Percentiles rank a stretch among this genome's conserved stretches.
Conservation (phyloP, 306 rosid genomes). For the Fagus crenata region DNA sequence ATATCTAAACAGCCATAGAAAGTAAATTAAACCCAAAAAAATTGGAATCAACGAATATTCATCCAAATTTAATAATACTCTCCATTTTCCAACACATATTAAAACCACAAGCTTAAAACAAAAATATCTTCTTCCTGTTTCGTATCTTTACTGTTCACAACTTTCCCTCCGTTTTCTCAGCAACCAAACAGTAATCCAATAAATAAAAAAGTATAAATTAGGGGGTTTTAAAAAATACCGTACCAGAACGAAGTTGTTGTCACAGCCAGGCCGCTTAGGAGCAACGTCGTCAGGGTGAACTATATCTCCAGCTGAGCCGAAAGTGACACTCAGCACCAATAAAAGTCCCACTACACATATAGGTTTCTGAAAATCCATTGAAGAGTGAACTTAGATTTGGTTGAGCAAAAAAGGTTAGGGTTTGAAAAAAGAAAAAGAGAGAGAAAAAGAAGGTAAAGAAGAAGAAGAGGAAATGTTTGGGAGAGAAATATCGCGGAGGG, state of each 20-base stretch:
- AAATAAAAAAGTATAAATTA: slow-evolving; percentile 1
- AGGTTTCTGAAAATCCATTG: slow-evolving; percentile 57
- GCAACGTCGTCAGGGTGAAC: slow-evolving; percentile 83
- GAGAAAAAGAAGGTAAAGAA: slow-evolving; percentile 22
- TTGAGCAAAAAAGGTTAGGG: slow-evolving; percentile 25
- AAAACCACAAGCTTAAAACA: neutral
- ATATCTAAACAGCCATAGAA: neutral
- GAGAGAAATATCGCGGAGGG: slow-evolving; percentile 12
- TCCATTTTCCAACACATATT: neutral
- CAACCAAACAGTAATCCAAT: slow-evolving; percentile 25
- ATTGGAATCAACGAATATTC: neutral
- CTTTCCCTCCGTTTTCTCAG: slow-evolving; percentile 28
- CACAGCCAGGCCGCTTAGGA: slow-evolving; percentile 86
- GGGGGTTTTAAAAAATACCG: slow-evolving; percentile 1
- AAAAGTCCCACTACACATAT: slow-evolving; percentile 33
- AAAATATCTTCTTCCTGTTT: neutral
- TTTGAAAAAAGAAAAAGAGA: slow-evolving; percentile 13
- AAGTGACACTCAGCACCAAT: slow-evolving; percentile 37
- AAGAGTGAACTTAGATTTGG: neutral
- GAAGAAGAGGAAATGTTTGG: slow-evolving; percentile 32
- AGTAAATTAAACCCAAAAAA: neutral
- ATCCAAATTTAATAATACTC: neutral
- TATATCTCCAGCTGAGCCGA: slow-evolving; percentile 80
- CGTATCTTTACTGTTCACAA: slow-evolving; percentile 12
- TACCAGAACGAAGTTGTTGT: slow-evolving; percentile 92